Conservation (phyloP, 305 asterid species). For the Andrographis paniculata region DNA sequence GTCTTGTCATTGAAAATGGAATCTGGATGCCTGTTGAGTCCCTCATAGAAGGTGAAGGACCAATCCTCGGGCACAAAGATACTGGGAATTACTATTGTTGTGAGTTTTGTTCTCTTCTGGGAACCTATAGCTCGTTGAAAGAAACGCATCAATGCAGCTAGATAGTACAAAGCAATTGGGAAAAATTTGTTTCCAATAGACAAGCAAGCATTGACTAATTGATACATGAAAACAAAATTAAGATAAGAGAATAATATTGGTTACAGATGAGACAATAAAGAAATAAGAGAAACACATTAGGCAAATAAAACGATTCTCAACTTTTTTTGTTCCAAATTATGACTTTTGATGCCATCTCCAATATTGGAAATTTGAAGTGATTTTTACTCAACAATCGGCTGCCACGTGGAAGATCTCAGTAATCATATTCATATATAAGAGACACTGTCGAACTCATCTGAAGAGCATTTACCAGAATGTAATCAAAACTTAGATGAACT, state of each 20-base stretch:
- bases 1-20: constrained; percentile 89
- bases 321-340: not conserved
- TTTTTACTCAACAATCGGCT: constrained; percentile 3
- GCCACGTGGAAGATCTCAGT: constrained; percentile 2
- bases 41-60: constrained; percentile 99
- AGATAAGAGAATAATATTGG: constrained; percentile 8
- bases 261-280: constrained; percentile 11
- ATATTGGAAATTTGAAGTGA: constrained; percentile 4
- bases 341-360: not conserved
- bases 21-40: constrained; percentile 90
- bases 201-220: not conserved
- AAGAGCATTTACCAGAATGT: constrained; percentile 3
- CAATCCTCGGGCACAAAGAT: constrained; percentile 96
- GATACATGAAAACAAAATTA: not conserved
- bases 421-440: not conserved
- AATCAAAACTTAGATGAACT: not conserved
- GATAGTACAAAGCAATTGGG: constrained; percentile 8
- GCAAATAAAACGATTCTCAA: constrained; percentile 10
- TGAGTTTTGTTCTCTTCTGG: constrained; percentile 72
- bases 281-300: constrained; percentile 12
- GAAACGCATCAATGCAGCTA: constrained; percentile 16
- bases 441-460: constrained; percentile 13
- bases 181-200: not conserved
- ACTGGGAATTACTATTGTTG: constrained; percentile 95
- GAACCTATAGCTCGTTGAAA: constrained; percentile 36